Conservation (phyloP, 1,139 yeast species). For the Tardiomyces depauwii region DNA sequence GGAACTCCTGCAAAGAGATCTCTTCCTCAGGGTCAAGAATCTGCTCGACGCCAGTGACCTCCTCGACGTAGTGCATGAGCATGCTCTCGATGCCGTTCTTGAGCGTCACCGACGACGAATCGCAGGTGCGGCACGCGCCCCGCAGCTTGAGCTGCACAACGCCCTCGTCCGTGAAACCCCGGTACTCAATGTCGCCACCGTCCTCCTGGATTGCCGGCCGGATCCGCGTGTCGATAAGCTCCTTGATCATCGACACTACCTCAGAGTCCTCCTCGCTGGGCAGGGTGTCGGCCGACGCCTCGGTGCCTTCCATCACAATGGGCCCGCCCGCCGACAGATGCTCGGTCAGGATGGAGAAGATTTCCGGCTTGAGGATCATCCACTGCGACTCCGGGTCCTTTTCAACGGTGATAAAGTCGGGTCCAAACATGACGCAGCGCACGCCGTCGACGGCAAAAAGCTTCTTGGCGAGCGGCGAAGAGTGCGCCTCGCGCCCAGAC, state of each 20-base stretch:
- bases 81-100: conserved; percentile 74
- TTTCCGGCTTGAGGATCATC: conserved; percentile 80
- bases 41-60: conserved; percentile 65
- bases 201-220: conserved; percentile 82
- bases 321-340: conserved; percentile 69
- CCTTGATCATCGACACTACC: conserved; percentile 84
- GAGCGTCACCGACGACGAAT: conserved; percentile 64
- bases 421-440: conserved; percentile 78
- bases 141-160: conserved; percentile 61
- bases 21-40: conserved; percentile 51
- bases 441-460: conserved; percentile 81
- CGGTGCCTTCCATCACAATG: conserved; percentile 34
- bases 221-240: conserved; percentile 83
- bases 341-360: conserved; percentile 75
- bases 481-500: conserved; percentile 56
- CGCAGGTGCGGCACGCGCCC: conserved; percentile 79
- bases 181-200: conserved; percentile 71
- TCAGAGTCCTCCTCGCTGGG: conserved; percentile 57
- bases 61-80: conserved; percentile 79
- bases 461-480: conserved; percentile 73
- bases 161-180: conserved; percentile 59
- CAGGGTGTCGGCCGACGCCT: conserved; percentile 37
- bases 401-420: conserved; percentile 77
- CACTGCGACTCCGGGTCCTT: conserved; percentile 47
- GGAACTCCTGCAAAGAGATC: conserved; percentile 57